Evolutionary conservation across 2,329 filamentous ascomycete genomes (phyloP).

Genomic region (Rhinocladiella similis): DNA sequence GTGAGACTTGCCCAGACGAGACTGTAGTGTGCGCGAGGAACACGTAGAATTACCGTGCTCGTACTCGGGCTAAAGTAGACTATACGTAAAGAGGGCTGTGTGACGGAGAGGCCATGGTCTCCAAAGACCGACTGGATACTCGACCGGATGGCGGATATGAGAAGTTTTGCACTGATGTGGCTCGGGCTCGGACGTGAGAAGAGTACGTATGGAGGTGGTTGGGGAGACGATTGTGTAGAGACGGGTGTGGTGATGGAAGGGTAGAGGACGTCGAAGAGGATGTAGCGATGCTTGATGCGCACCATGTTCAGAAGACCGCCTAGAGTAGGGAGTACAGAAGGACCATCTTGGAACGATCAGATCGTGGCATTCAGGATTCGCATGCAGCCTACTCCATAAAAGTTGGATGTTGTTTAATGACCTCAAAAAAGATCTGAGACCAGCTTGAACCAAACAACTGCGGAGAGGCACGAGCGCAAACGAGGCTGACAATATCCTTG

Average conservation of each 20-base stretch:
- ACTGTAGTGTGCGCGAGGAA: constrained; percentile 77
- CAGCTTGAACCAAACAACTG: neutral
- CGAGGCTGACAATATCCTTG: neutral
- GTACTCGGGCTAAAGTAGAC: constrained; percentile 94
- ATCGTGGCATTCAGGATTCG: no score
- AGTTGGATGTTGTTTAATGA: no score
- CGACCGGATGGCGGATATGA: constrained; percentile 59
- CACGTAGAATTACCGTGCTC: constrained; percentile 86
- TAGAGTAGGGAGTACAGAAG: neutral
- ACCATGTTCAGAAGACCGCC: constrained; percentile 66
- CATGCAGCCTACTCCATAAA: no score
- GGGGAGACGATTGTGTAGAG: constrained; percentile 30
- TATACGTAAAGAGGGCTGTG: constrained; percentile 54
- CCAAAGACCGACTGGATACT: constrained; percentile 76
- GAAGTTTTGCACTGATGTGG: constrained; percentile 62
- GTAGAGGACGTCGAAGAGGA: constrained; percentile 92
- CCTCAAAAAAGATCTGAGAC: no score
- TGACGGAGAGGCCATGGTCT: constrained; percentile 70
- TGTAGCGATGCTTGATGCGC: constrained; percentile 91
- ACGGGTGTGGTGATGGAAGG: constrained; percentile 50
- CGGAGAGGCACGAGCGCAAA: neutral
- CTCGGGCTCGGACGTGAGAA: constrained; percentile 79
- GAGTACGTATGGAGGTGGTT: constrained; percentile 62
- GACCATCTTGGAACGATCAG: no score
- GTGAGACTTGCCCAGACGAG: constrained; percentile 89